Evolutionary conservation across 257 asterid genomes (phyloP).

Genomic region (Sherardia arvensis): DNA sequence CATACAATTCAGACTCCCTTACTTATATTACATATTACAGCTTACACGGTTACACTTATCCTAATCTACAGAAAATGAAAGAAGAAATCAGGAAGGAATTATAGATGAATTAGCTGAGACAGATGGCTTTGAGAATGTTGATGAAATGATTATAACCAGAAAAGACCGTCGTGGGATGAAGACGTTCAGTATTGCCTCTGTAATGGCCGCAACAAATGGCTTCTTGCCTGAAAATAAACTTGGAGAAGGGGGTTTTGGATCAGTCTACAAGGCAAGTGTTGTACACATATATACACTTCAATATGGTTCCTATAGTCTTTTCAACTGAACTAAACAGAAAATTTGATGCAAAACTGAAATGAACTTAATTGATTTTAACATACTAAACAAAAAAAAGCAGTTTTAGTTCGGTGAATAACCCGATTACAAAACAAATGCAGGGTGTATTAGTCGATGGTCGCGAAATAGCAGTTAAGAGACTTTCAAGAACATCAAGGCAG

Average conservation of each 20-base stretch:
- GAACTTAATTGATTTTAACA: too few relatives aligned
- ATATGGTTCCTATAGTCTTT: too few relatives aligned
- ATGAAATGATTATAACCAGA: too few relatives aligned
- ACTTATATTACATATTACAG: too few relatives aligned
- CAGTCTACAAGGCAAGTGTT: slow-evolving; percentile 49
- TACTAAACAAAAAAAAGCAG: too few relatives aligned
- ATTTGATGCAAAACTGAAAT: too few relatives aligned
- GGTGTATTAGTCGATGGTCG: slow-evolving; percentile 41
- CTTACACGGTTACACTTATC: too few relatives aligned
- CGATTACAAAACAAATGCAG: too few relatives aligned
- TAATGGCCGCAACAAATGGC: slow-evolving; percentile 38
- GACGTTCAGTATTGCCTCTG: slow-evolving; percentile 30
- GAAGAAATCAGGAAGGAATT: slow-evolving; percentile 15
- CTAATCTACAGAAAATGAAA: slow-evolving; percentile 14
- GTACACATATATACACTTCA: too few relatives aligned
- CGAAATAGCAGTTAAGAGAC: slow-evolving; percentile 50
- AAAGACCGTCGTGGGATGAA: slow-evolving; percentile 41
- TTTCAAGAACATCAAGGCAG: slow-evolving; percentile 45
- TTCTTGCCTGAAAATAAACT: slow-evolving; percentile 37
- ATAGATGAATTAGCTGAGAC: slow-evolving; percentile 11
- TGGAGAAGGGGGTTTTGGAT: slow-evolving; percentile 65
- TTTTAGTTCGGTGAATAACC: too few relatives aligned
- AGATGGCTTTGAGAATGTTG: slow-evolving; percentile 15
- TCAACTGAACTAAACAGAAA: too few relatives aligned
- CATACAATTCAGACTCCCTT: too few relatives aligned